Conservation (phyloP, 345 rosid species). For the Excoecaria cochinchinensis region DNA sequence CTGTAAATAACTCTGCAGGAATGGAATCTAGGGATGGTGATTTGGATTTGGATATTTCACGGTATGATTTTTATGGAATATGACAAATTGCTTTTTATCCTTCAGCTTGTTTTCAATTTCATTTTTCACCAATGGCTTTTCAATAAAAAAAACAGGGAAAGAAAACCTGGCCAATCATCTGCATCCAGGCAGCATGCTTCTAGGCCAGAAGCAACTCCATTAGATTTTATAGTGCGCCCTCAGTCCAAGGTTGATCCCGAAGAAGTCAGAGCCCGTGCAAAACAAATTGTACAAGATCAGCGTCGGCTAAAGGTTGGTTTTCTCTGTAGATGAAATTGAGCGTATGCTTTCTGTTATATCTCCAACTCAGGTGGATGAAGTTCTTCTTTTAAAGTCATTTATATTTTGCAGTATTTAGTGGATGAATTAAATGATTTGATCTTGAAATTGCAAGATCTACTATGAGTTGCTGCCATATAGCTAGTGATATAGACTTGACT, state of each 20-base stretch:
- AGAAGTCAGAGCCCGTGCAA: conserved; percentile 78
- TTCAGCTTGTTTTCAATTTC: background rate
- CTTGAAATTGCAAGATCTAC: background rate
- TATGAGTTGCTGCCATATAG: background rate
- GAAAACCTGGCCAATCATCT: conserved; percentile 69
- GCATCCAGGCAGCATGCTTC: conserved; percentile 57
- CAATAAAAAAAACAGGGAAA: conserved; percentile 30
- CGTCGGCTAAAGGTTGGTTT: conserved; percentile 77
- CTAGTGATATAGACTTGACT: background rate
- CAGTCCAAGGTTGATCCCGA: conserved; percentile 96
- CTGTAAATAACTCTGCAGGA: conserved; percentile 54
- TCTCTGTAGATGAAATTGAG: background rate
- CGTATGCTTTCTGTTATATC: background rate
- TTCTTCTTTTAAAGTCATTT: background rate
- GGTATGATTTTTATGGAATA: conserved; percentile 43
- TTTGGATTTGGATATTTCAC: conserved; percentile 70
- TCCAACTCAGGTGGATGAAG: background rate
- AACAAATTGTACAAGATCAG: conserved; percentile 79
- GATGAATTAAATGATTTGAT: background rate
- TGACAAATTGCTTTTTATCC: background rate
- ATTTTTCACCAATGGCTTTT: background rate
- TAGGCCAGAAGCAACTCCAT: conserved; percentile 95
- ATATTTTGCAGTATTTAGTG: background rate
- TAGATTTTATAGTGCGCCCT: conserved; percentile 94
- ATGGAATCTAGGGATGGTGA: conserved; percentile 91